These are phyloP conservation scores for Fusarium sp. DNA, from an alignment of 2,329 filamentous ascomycete species.

Conservation along the genomic window DNA sequence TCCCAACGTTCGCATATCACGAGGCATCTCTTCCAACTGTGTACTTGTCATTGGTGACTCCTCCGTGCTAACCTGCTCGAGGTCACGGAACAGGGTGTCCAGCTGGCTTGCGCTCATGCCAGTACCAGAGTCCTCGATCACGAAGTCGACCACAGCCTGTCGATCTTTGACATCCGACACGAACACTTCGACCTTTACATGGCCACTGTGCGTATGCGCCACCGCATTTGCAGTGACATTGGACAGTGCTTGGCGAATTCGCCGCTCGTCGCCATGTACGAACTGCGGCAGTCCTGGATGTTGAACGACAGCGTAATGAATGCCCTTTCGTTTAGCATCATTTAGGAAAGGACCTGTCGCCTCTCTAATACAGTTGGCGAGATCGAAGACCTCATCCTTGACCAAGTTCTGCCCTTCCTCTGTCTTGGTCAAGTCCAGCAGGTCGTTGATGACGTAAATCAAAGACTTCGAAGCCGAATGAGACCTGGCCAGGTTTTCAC, in stretches of 20 bases:
- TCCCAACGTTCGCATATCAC: slow-evolving; percentile 71
- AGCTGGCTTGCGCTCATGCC: slow-evolving; percentile 77
- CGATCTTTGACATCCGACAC: slow-evolving; percentile 67
- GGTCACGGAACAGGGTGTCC: slow-evolving; percentile 70
- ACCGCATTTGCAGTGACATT: slow-evolving; percentile 91
- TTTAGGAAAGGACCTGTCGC: slow-evolving; percentile 81
- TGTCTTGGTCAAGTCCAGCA: slow-evolving; percentile 89
- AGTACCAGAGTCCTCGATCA: slow-evolving; percentile 80
- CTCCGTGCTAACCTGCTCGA: slow-evolving; percentile 71
- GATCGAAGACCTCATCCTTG: slow-evolving; percentile 85
- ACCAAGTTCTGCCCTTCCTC: slow-evolving; percentile 85
- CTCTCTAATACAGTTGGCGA: slow-evolving; percentile 80
- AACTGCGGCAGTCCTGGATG: slow-evolving; percentile 78
- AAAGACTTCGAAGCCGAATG: slow-evolving; percentile 93
- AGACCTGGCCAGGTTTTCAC: slow-evolving; percentile 86
- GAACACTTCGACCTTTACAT: slow-evolving; percentile 79
- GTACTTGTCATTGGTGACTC: slow-evolving; percentile 49
- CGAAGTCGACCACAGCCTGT: slow-evolving; percentile 79
- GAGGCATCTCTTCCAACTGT: slow-evolving; percentile 51
- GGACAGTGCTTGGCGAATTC: slow-evolving; percentile 85
- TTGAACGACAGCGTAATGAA: slow-evolving; percentile 77
- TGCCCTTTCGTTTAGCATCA: slow-evolving; percentile 82
- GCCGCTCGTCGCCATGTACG: slow-evolving; percentile 84
- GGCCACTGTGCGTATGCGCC: slow-evolving; percentile 79
- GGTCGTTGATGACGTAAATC: slow-evolving; percentile 94